Percentiles rank a stretch among this genome's conserved stretches.
Conservation (phyloP, 306 rosid genomes). For the Bauhinia variegata region DNA sequence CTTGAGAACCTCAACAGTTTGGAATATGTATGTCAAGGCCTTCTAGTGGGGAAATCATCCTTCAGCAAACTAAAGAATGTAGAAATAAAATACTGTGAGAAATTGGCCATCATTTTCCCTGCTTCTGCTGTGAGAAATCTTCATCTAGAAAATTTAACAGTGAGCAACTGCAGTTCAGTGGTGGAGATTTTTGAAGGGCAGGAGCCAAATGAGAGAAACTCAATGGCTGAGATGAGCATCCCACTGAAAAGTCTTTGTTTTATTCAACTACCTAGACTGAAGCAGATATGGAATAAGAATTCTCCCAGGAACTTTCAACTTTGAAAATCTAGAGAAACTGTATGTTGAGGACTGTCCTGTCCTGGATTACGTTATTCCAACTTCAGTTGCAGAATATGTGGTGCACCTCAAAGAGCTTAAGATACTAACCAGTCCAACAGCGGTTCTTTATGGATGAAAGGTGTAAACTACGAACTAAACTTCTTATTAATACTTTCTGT, state of each 20-base stretch:
- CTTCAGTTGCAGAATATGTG: not conserved
- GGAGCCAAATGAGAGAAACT: not conserved
- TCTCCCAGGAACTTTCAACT: not conserved
- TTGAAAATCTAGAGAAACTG: not conserved
- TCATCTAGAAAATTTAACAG: not conserved
- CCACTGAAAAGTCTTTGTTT: not conserved
- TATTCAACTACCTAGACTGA: not conserved
- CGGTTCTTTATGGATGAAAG: not conserved
- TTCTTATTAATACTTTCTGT: too few relatives aligned
- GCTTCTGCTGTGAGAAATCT: not conserved
- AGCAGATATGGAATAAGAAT: constrained; percentile 5
- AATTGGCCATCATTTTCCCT: not conserved
- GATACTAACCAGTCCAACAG: not conserved
- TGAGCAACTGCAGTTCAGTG: not conserved
- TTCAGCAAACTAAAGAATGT: not conserved
- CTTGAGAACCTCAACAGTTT: not conserved
- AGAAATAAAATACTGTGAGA: not conserved
- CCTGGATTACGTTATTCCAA: not conserved
- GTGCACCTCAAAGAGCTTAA: not conserved
- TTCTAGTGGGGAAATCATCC: not conserved
- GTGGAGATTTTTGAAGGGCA: not conserved
- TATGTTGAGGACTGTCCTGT: not conserved
- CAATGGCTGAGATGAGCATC: too few relatives aligned
- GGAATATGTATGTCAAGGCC: not conserved
- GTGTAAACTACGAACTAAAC: too few relatives aligned